A percentile compares a stretch with the other conserved stretches of the same genome.
Evolutionary conservation across 1,284 basidiomycete genomes (phyloP).

Genomic region (Phellinidium pouzarii): DNA sequence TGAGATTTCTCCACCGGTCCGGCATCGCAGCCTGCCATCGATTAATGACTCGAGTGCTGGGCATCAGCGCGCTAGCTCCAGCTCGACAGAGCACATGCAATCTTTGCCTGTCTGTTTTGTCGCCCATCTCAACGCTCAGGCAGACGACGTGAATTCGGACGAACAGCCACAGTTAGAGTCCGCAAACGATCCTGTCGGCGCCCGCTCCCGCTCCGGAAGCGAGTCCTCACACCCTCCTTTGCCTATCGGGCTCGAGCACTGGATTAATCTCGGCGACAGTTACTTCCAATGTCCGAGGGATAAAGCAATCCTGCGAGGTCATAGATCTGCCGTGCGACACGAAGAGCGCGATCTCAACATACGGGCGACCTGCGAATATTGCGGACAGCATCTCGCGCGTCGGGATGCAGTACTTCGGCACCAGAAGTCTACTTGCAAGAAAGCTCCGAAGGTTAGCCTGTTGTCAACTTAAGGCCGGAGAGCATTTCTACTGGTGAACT

Average conservation of each 20-base stretch:
- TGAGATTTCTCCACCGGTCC: background rate
- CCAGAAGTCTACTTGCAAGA: conserved; percentile 5
- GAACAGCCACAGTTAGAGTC: background rate
- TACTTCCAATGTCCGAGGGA: background rate
- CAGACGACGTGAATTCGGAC: background rate
- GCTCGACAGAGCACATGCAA: background rate
- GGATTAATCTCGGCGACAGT: background rate
- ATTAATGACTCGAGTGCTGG: background rate
- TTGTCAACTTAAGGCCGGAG: background rate
- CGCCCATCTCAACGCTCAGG: background rate
- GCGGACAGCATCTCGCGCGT: conserved; percentile 1
- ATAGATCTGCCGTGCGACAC: conserved; percentile 7
- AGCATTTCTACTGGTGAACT: background rate
- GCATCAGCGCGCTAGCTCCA: background rate
- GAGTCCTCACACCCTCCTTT: background rate
- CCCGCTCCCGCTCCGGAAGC: background rate
- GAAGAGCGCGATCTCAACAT: conserved; percentile 5
- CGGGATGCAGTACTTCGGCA: conserved; percentile 12
- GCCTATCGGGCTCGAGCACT: background rate
- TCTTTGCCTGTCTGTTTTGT: background rate
- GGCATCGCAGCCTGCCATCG: background rate
- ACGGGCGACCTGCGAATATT: conserved; percentile 8
- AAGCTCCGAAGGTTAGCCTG: background rate
- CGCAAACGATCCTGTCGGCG: background rate
- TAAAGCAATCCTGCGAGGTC: background rate